Base-by-base conservation (phyloP, 2,329 filamentous ascomycete species). In the Colletotrichum lini region DNA sequence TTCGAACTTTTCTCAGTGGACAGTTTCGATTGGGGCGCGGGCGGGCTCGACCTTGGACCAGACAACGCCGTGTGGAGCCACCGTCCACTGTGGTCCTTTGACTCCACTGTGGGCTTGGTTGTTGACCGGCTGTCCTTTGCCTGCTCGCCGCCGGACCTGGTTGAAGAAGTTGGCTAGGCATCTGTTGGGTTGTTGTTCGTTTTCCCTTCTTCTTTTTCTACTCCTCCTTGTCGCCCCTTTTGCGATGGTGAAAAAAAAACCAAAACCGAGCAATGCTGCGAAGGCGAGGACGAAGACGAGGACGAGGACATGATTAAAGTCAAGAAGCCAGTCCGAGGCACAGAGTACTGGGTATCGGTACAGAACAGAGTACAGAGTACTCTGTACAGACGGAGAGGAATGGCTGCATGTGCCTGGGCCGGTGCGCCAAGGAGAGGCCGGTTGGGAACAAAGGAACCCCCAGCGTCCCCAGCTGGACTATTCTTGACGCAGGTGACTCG, bases 1-100 rank as follows among this genome's bases (percentile, higher is more conserved):
- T 71, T 72, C 45, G 69, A 72, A 64, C 65, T 72, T 72, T 72
- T 71, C 68, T 68, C 69, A 72, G 69, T 69, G 69, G 65, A 71
- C 65, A 64, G 65, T 71, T 71, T 71, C 68, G 52, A 68, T 71
- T 71, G 68, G 65, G 68, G 67, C 65, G 58, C 45, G 47, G 65
- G 47, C 68, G 58, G 68, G 68, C 68, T 68, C 58, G 53, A 64
- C 68, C 65, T 54, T 59, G 68, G 59, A 68, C 68, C 68, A 68
- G 53, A 64, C 26, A 44, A 53, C 45, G 65, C 65, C 58, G 40
- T 63, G 68, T 68, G 68, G 68, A 68, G 47, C 52, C 26, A 15
- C 52, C 64, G 52, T 62, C 68, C 58, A 68, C 40, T 53, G 53
- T 71, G 58, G 38, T 30, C 53, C 53, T 30, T 59, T 47, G 35